Evolutionary conservation across 352 stramenopile species (phyloP), one percentile per base, ranked within the genome.

Genomic region (Pythium rhizo-oryzae): DNA sequence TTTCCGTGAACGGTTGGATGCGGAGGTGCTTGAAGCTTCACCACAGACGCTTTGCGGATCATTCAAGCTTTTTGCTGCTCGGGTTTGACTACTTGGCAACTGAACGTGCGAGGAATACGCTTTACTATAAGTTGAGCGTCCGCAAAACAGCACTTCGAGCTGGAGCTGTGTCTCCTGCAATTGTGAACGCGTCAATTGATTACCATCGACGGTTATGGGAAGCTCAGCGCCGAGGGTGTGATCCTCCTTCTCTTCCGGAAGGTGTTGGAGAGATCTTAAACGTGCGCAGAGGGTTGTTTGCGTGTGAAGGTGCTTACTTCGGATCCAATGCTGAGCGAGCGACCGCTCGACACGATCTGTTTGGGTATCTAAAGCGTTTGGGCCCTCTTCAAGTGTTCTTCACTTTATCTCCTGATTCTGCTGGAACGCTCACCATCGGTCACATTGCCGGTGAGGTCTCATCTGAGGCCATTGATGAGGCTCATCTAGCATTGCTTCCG

Each of bases 161-260:
- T 2, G 46, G 46, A 23, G 21, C 46, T 7, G 46, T 53, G 21
- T 53, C 46, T 21, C 4, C 46, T 2, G 46, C 21, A 6, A 9
- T 53, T 53, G 46, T 53, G 46, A 53, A 53, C 28, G 12, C 46
- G 12, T 53, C 46, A 2, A 53, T 53, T 53, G 46, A 53, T n/a
- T 53, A 53, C 12, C 46, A 53, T 9, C 46, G 46, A 15, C 46
- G 46, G 4, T 6, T 4, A 6, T 53, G 18, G 46, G 46, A 53
- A 25, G 4, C 4, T 23, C 4, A 53, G 28, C 46, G 46, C 4
- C 46, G 18, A 2, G 46, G 46, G 2, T 53, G 46, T 25, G 46
- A 53, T 4, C 46, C 46, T 25, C 46, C 46, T n/a, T 9, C 18
- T 12, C 46, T 53, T 25, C 46, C 46, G 4, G 12, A 4, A 2